Percentiles rank a stretch among this genome's conserved stretches.
Conservation (phyloP, 306 rosid genomes). For the Prunus mongolica region DNA sequence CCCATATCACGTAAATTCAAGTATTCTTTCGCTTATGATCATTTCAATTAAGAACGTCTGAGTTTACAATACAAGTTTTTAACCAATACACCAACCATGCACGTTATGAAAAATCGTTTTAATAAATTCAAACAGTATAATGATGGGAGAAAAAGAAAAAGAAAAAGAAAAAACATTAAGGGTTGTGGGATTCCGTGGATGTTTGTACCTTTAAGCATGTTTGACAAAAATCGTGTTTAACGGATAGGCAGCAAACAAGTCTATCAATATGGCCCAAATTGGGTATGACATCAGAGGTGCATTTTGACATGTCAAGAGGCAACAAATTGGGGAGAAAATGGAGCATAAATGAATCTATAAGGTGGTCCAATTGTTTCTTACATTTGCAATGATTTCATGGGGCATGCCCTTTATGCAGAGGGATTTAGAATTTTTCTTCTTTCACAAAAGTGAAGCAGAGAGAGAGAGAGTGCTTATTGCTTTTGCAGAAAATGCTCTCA, state of each 20-base stretch:
- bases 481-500: constrained; percentile 11
- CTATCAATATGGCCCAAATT: not conserved
- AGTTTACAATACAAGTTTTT: too few relatives aligned
- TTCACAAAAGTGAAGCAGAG: constrained; percentile 2
- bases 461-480: not conserved
- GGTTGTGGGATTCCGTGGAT: not conserved
- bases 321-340: not conserved
- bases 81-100: too few relatives aligned
- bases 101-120: too few relatives aligned
- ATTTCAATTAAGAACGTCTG: too few relatives aligned
- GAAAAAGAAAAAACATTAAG: not conserved
- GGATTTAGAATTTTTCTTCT: not conserved
- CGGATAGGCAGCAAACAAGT: not conserved
- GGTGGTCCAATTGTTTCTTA: constrained; percentile 14
- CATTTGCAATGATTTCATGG: constrained; percentile 3
- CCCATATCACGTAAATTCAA: not conserved
- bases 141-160: not conserved
- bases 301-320: not conserved
- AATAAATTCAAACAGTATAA: not conserved
- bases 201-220: not conserved
- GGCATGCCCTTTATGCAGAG: not conserved
- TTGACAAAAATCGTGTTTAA: not conserved
- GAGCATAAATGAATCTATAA: not conserved
- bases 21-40: not conserved
- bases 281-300: not conserved